These are phyloP conservation scores for Agastache rugosa DNA, from an alignment of 257 asterid species.

Conservation along the genomic window DNA sequence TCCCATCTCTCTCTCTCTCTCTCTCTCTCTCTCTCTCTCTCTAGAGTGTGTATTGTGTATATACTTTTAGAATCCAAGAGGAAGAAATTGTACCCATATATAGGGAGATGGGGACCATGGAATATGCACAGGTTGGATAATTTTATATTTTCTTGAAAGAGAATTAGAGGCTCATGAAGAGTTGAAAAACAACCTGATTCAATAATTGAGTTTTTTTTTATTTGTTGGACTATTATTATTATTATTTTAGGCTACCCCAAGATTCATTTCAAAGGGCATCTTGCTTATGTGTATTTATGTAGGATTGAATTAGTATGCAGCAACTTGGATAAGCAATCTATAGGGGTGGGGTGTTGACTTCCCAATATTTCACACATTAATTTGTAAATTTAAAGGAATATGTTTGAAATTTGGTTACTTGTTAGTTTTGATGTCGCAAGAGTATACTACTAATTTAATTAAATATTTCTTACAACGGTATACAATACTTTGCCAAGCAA, in stretches of 20 bases:
- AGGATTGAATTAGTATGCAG: constrained; percentile 37
- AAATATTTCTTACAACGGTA: background rate
- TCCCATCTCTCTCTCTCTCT: constrained; percentile 36
- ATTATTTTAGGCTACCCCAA: constrained; percentile 56
- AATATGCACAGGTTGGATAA: constrained; percentile 43
- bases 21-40: constrained; percentile 13
- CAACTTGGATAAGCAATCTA: constrained; percentile 36
- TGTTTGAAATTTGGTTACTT: constrained; percentile 18
- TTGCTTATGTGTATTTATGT: constrained; percentile 44
- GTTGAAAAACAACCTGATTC: constrained; percentile 43
- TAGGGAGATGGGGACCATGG: constrained; percentile 50
- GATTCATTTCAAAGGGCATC: constrained; percentile 84
- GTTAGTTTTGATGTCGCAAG: background rate
- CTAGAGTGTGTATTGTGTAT: constrained; percentile 29
- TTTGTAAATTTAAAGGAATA: background rate
- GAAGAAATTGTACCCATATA: constrained; percentile 35
- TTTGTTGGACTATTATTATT: constrained; percentile 34
- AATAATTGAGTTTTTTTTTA: constrained; percentile 49
- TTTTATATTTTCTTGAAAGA: constrained; percentile 32
- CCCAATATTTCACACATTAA: constrained; percentile 11
- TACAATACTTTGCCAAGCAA: background rate
- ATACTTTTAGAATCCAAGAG: constrained; percentile 37
- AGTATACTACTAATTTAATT: background rate
- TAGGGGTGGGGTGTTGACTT: constrained; percentile 42
- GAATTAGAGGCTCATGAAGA: constrained; percentile 44